Evolutionary conservation across 345 rosid genomes (phyloP), one percentile per base, ranked within the genome.

Genomic region (Balakata baccata): DNA sequence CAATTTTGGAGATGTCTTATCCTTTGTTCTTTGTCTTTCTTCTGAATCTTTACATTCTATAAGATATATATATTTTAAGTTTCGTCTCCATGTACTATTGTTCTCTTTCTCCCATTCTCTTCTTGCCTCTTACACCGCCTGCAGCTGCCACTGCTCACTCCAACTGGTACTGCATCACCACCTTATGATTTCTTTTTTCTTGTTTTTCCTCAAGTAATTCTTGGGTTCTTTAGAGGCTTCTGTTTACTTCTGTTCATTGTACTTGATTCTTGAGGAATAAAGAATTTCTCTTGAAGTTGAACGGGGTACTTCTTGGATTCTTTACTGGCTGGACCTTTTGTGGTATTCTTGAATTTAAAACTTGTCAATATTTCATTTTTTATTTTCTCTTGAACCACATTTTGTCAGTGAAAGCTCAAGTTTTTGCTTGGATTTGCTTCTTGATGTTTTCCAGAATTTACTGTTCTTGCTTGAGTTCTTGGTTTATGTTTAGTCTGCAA

Each of bases 21-120:
- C 74, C 14, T 0, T 14, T 23, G 3, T 25, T 53, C 13, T 52
- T 60, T 52, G 71, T n/a, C 70, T 66, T 45, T 16, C 34, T 22
- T 0, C 47, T 39, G 17, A 9, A 5, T 39, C n/a, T 10, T 7
- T 18, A n/a, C 46, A 43, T 4, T 51, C 23, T 37, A 37, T 10
- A 54, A 22, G 53, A 56, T 70, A 70, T n/a, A 22, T 70, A 70
- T 56, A 39, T 70, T 38, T 56, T 56, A 18, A 13, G 51, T 29
- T 68, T 29, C 23, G 13, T 3, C 45, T 37, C 38, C 56, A 61
- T 61, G 65, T 41, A 11, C 20, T 50, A 20, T n/a, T 12, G 5
- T 29, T 18, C 22, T 37, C 23, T 64, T 46, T n/a, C 46, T 68
- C 71, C 2, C 3, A 1, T 7, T 18, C 20, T 49, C 20, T 29